Conservation (phyloP, 495 filamentous ascomycete genomes). For the Letharia columbiana region DNA sequence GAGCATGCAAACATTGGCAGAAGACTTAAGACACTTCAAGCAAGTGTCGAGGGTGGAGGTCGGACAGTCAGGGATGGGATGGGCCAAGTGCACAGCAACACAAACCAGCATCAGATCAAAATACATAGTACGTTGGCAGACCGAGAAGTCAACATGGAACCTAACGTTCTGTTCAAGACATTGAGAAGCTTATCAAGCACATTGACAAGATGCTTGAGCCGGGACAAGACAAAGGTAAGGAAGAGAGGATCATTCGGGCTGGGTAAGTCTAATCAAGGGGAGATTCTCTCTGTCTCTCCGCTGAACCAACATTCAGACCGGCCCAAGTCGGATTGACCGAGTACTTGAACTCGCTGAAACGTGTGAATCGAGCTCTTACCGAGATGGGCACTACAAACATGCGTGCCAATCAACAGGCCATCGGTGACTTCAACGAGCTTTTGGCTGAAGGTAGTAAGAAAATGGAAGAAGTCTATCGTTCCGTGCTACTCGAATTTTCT, state of each 20-base stretch:
- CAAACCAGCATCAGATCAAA: slow-evolving; percentile 73
- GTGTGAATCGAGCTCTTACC: slow-evolving; percentile 68
- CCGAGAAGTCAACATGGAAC: background rate
- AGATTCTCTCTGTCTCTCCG: slow-evolving; percentile 1
- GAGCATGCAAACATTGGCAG: slow-evolving; percentile 70
- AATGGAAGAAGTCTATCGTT: slow-evolving; percentile 73
- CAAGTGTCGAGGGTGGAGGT: slow-evolving; percentile 74
- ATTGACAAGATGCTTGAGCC: slow-evolving; percentile 85
- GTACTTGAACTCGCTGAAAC: slow-evolving; percentile 82
- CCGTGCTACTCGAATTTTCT: slow-evolving; percentile 62
- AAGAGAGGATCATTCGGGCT: slow-evolving; percentile 82
- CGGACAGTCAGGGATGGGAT: slow-evolving; percentile 86
- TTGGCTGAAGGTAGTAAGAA: slow-evolving; percentile 68
- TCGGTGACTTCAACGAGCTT: slow-evolving; percentile 67
- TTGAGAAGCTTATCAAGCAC: slow-evolving; percentile 73
- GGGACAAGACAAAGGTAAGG: slow-evolving; percentile 74
- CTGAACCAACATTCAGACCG: slow-evolving; percentile 43
- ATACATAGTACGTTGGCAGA: slow-evolving; percentile 51
- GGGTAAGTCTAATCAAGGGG: slow-evolving; percentile 44
- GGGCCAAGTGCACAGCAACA: slow-evolving; percentile 87
- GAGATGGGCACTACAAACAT: slow-evolving; percentile 82
- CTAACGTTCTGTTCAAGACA: slow-evolving; percentile 43
- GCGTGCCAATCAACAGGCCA: slow-evolving; percentile 81
- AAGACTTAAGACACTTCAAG: slow-evolving; percentile 84
- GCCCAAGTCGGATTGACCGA: slow-evolving; percentile 70